Base-by-base conservation (phyloP, 805 yeast species). In the Candida nonsorbophila region DNA sequence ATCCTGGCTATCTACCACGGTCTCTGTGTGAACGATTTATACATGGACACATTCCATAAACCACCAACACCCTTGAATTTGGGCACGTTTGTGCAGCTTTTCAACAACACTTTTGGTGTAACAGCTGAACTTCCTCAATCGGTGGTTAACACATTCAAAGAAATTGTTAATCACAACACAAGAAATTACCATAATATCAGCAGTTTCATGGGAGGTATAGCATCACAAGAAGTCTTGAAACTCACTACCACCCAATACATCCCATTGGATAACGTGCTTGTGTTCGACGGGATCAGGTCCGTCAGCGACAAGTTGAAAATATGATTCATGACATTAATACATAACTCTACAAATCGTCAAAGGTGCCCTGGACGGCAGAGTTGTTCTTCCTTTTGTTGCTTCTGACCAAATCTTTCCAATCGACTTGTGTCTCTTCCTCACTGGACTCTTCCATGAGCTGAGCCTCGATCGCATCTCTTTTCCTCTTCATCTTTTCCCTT, bases 401-500 rank as follows among this genome's bases (percentile, higher is more conserved):
- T 38, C 74, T 60, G 1, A 90, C 81, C 14, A 80, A 46, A 17
- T 82, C 88, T 56, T 92, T 92, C 98, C 97, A 92, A 56, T 92
- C 97, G 23, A 63, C 71, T 29, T 67, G 72, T 2, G 58, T 56
- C 28, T 71, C 79, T 10, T 65, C 69, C 9, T 66, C 69, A 7
- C 68, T 64, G 11, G 66, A 58, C 19, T 67, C 73, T 30, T 62
- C 68, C 49, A 55, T 47, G 10, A 72, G 42, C 36, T 65, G 62
- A 34, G 67, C 70, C 34, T 79, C 83, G n/a, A 79, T 68, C 1
- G 83, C 86, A 26, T 77, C 84, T 37, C 79, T 62, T 41, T 77
- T 73, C 29, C 80, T 65, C 45, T 76, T 75, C 51, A 77, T 62
- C 55, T 82, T 84, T 27, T 77, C 83, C 40, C 78, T 76, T 43